phyloP scores from a whole-genome alignment of 2,329 filamentous ascomycete species.

The Phoma sp. region DNA sequence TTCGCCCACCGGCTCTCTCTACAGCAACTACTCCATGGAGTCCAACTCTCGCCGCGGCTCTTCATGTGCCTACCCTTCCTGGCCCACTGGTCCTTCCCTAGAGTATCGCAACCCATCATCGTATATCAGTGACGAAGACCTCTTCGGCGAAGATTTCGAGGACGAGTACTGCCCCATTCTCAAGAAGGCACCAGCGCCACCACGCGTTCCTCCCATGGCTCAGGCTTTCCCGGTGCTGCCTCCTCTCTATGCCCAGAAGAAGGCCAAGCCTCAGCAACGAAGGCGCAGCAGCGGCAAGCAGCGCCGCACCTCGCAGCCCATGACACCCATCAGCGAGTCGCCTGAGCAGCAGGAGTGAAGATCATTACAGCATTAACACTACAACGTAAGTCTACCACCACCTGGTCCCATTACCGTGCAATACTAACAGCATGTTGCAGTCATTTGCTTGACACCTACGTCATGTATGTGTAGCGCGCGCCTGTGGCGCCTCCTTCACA shows the following conservation, averaged over 20 bases:
- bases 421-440: conserved; percentile 25
- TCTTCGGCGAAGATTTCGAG: conserved; percentile 48
- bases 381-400: conserved; percentile 24
- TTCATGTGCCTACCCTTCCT: conserved; percentile 50
- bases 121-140: conserved; percentile 51
- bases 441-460: conserved; percentile 23
- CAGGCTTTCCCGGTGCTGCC: conserved; percentile 47
- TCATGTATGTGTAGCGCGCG: conserved; percentile 17
- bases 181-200: conserved; percentile 48
- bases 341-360: conserved; percentile 48
- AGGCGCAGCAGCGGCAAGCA: conserved; percentile 50
- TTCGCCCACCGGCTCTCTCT: conserved; percentile 44
- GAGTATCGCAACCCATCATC: conserved; percentile 47
- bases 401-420: conserved; percentile 7
- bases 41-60: conserved; percentile 40
- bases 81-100: conserved; percentile 48
- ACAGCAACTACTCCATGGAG: conserved; percentile 43
- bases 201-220: conserved; percentile 44
- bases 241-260: conserved; percentile 49
- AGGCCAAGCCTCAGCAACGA: conserved; percentile 46
- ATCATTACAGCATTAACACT: background rate
- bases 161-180: conserved; percentile 45
- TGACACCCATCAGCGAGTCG: conserved; percentile 51
- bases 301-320: conserved; percentile 49
- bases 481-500: conserved; percentile 15